Base-by-base conservation (phyloP, 345 rosid species). In the Hirschfeldia incana region DNA sequence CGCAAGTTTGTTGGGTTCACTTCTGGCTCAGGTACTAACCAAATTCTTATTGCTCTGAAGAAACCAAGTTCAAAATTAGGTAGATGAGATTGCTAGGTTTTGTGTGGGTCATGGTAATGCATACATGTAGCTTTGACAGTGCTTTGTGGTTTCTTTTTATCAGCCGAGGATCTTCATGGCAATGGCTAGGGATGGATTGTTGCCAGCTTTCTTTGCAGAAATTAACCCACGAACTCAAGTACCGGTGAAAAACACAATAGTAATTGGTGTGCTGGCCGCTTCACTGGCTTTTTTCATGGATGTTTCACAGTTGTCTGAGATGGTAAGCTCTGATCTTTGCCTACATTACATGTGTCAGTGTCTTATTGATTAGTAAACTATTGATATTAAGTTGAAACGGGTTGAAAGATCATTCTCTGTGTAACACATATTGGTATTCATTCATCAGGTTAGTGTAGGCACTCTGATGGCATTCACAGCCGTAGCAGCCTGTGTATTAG, bases 101-200 rank as follows among this genome's bases (percentile, higher is more conserved):
- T 3, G 8, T 72, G 10, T 65, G 59, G 30, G 72, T 49, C 59
- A 3, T 51, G 76, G 72, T 27, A 29, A 13, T 70, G 46, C 53
- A 44, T 1, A 4, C 53, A 4, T 44, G 53, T 46, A 46, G 26
- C 32, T 46, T 55, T 80, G 79, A 80, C 75, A 63, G 8, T 17
- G 8, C 57, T 10, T 37, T 74, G 69, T 68, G 59, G 1, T 21
- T 63, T 59, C 36, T 78, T 77, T 51, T 8, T 30, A 73, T 57
- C 81, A 89, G 89, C 93, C 93, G 12, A 83, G 93, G 53, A 83
- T 89, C 44, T 86, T 89, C 67, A 90, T 90, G 94, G 94, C 94
- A 58, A 90, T 90, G 94, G 88, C 92, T 58, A 87, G 94, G 74
- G 94, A 90, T 59, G 94, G 94, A 70, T 83, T 90, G 71, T 81